phyloP scores from a whole-genome alignment of 768 basidiomycete genomes.

The Terana coerulea region DNA sequence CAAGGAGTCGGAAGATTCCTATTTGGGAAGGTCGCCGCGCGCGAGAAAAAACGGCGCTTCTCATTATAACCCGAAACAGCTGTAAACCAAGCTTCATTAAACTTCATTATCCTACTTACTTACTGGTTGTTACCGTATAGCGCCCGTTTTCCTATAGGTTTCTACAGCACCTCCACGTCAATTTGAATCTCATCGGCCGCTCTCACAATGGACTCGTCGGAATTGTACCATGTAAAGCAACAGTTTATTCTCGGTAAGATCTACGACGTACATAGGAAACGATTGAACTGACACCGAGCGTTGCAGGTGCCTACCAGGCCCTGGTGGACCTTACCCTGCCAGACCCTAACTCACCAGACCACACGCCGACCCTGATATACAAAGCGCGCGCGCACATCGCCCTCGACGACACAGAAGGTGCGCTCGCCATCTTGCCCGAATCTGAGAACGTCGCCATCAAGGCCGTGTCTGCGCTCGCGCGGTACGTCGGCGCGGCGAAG shows the following conservation, averaged over 20 bases:
- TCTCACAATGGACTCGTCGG: slow-evolving; percentile 50
- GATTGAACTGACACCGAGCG: background rate
- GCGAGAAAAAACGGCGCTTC: too few species aligned
- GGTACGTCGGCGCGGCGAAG: slow-evolving; percentile 45
- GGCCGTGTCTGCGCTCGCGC: slow-evolving; percentile 72
- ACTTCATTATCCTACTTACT: too few species aligned
- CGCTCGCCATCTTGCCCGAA: slow-evolving; percentile 53
- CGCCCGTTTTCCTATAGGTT: too few species aligned
- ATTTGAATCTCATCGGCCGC: background rate
- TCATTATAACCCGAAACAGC: too few species aligned
- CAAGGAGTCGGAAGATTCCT: too few species aligned
- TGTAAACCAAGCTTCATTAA: too few species aligned
- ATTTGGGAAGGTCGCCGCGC: too few species aligned
- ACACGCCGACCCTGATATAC: slow-evolving; percentile 64
- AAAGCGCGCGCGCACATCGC: slow-evolving; percentile 78
- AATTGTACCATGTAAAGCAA: slow-evolving; percentile 67
- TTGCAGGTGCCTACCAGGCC: slow-evolving; percentile 63
- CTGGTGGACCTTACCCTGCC: slow-evolving; percentile 54
- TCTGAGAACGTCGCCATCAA: slow-evolving; percentile 65
- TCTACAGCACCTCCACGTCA: background rate
- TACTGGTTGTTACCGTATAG: too few species aligned
- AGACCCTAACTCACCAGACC: slow-evolving; percentile 59
- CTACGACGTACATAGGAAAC: background rate
- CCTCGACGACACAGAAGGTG: slow-evolving; percentile 53
- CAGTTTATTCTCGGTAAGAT: slow-evolving; percentile 68